Conservation (phyloP, 225 moss, liverwort and hornwort species). For the Rhytidiadelphus loreus region DNA sequence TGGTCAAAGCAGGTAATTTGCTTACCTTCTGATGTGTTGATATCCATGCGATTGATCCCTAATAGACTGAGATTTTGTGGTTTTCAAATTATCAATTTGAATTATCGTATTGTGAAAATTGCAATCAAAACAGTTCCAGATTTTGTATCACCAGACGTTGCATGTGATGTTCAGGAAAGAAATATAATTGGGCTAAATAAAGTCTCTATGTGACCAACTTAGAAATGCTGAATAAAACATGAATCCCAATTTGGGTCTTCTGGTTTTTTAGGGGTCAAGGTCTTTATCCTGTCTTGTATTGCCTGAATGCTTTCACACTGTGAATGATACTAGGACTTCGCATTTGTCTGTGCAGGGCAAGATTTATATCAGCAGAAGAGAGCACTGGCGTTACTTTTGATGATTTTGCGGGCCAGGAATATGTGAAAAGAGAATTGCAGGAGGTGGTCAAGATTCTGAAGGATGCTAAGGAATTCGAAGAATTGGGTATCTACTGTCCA, state of each 20-base stretch:
- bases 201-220: background rate
- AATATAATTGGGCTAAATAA: background rate
- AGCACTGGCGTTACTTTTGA: constrained; percentile 97
- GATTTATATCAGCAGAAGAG: constrained; percentile 98
- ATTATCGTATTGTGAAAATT: background rate
- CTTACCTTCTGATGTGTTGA: background rate
- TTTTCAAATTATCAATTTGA: background rate
- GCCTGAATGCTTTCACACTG: background rate
- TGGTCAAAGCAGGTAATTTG: constrained; percentile 84
- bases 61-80: background rate
- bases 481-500: constrained; percentile 94
- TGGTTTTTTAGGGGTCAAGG: background rate
- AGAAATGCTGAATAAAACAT: background rate
- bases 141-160: background rate
- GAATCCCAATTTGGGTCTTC: background rate
- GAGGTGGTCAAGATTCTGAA: constrained; percentile 95
- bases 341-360: constrained; percentile 58
- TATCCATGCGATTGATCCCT: background rate
- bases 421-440: constrained; percentile 93
- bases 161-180: background rate
- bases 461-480: constrained; percentile 83
- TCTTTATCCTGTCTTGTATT: background rate
- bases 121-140: background rate
- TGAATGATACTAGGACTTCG: background rate
- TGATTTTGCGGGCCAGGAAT: constrained; percentile 99